phyloP scores from a whole-genome alignment of 345 rosid genomes.

The Salix caprea region DNA sequence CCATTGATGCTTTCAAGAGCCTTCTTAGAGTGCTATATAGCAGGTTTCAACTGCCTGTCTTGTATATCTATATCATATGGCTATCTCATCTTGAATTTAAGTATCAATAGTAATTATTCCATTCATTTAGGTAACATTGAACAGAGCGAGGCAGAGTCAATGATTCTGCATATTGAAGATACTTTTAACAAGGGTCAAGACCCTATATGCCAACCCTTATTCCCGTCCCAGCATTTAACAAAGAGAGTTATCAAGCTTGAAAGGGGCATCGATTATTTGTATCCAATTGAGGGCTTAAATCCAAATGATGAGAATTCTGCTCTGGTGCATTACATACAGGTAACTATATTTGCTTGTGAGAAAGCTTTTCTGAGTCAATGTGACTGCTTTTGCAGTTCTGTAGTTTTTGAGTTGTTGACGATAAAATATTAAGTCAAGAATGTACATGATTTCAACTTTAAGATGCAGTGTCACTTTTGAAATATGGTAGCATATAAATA shows the following conservation, averaged over 20 bases:
- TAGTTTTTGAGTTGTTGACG: not conserved
- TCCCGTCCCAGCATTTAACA: constrained; percentile 74
- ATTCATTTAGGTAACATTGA: constrained; percentile 65
- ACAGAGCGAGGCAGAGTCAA: constrained; percentile 57
- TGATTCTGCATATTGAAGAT: constrained; percentile 59
- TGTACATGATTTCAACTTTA: too few relatives aligned
- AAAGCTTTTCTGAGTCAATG: not conserved
- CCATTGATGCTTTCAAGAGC: constrained; percentile 73
- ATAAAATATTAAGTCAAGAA: too few relatives aligned
- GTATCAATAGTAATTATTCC: constrained; percentile 8
- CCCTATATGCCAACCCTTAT: constrained; percentile 64
- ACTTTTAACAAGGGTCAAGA: constrained; percentile 50
- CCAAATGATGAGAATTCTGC: constrained; percentile 81
- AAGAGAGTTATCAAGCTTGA: constrained; percentile 75
- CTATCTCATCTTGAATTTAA: not conserved
- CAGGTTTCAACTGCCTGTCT: constrained; percentile 38
- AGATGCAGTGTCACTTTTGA: too few relatives aligned
- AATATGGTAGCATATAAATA: too few relatives aligned
- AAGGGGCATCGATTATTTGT: constrained; percentile 50
- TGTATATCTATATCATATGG: not conserved
- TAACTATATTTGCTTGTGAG: constrained; percentile 16
- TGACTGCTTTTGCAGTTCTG: not conserved
- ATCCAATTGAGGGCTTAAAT: constrained; percentile 65
- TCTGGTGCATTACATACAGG: constrained; percentile 85
- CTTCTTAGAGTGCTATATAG: constrained; percentile 73